Evolutionary conservation across 768 basidiomycete genomes (phyloP), one percentile per base, ranked within the genome.

Genomic region (Amanita rubescens): DNA sequence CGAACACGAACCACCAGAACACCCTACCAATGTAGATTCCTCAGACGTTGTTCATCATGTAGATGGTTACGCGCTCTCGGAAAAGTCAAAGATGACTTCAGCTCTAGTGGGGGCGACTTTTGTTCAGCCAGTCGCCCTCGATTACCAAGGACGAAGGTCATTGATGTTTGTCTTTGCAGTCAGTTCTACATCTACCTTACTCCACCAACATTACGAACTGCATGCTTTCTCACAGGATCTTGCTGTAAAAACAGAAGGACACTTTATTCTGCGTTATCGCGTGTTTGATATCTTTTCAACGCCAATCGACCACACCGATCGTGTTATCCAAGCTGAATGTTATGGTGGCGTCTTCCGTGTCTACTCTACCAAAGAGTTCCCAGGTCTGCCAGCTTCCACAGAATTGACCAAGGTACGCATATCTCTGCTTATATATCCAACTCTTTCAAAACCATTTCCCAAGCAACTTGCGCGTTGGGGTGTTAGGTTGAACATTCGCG

Each of bases 311-410:
- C 56, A 58, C n/a, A 20, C 55, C 15, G 69, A 75, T 25, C 61
- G 74, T 9, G 69, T 71, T 1, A 71, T 86, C 5, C 75, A 81
- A 57, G 84, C 84, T 1, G 83, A 87, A 66, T 77, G 77, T 57
- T 85, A 79, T 58, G 82, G 85, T 3, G 80, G 81, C 0, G 57
- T 70, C 2, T 86, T 87, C 63, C 78, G 75, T 20, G 78, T 87
- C 0, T 86, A 81, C 60, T 82, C 83, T 9, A 85, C 85, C 0
- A 87, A 87, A 59, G 79, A 84, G 53, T 86, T 87, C 57, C 84
- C 85, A 3, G 81, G 85, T 2, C 66, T 87, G 14, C 75, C 75
- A 41, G 76, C 82, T 4, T 85, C 84, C 2, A 87, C 84, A 0
- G 79, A 80, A 30, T 68, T 86, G 34, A 86, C 84, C 7, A 85